Base-by-base conservation (phyloP, 2,329 filamentous ascomycete species). In the Talaromyces sp. region DNA sequence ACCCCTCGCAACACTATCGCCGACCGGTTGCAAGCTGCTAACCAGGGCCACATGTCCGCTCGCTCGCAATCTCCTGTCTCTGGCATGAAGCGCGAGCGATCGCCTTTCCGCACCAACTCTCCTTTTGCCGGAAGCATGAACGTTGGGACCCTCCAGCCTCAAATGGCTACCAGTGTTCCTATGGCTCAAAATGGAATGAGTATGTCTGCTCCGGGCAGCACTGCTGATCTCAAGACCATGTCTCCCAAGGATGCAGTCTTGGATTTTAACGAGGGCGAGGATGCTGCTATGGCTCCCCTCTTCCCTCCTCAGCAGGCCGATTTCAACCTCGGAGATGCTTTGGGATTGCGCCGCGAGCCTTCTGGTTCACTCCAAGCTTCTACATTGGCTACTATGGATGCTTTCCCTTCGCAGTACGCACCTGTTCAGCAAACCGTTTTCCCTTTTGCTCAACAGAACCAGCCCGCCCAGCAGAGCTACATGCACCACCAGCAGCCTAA, bases 161-260 rank as follows among this genome's bases (percentile, higher is more conserved):
- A 77, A 35, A 68, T 80, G 27, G 72, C 66, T 1, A 69, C 70
- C n/a, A 69, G 69, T 32, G 61, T 71, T n/a, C 69, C 70, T 9
- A 64, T 69, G 51, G 27, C 59, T 29, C 65, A 69, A 35, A 62
- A 59, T 43, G 61, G 66, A 48, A 76, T 70, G 57, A 59, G 52
- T n/a, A 55, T 70, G 49, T 54, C 60, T 20, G 46, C 61, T 44
- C 48, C 76, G 14, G 30, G 40, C 27, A 30, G 24, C 46, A 62
- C 70, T 56, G 62, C 69, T 33, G 68, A 87, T n/a, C 81, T 85
- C 1, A 90, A 90, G 72, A 96, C 93, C 0, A 96, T 99, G 42
- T 97, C 93, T 1, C 94, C 93, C 20, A 95, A 96, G 75, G 93
- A 97, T 65, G 90, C 92, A 1, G 75, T 96, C 54, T 76, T 97